Conservation (phyloP, 2,329 filamentous ascomycete species). For the Herpotrichia juniperi region DNA sequence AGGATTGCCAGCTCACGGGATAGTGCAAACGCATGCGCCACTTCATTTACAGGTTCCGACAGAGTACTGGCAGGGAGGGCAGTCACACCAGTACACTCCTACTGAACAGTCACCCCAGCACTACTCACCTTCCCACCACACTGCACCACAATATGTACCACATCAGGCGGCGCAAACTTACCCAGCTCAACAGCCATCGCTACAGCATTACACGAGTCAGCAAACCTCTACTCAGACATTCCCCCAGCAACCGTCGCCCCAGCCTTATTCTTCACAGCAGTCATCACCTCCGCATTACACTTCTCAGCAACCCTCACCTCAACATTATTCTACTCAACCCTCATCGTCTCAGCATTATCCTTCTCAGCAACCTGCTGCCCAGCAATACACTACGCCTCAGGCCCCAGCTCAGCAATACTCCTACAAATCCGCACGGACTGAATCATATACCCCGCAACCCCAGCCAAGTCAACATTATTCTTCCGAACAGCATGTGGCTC, state of each 20-base stretch:
- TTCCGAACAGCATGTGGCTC: constrained; percentile 13
- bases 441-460: constrained; percentile 19
- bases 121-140: constrained; percentile 27
- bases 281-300: constrained; percentile 13
- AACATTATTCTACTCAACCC: constrained; percentile 30
- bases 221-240: constrained; percentile 9
- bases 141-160: constrained; percentile 27
- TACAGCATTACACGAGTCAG: constrained; percentile 19
- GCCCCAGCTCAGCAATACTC: constrained; percentile 1
- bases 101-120: constrained; percentile 31
- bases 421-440: not conserved
- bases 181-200: constrained; percentile 20
- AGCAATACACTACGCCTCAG: constrained; percentile 19
- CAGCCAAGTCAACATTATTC: constrained; percentile 25
- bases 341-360: constrained; percentile 20
- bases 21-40: constrained; percentile 31
- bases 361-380: constrained; percentile 10
- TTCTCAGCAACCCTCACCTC: constrained; percentile 31
- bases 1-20: constrained; percentile 25
- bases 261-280: constrained; percentile 18
- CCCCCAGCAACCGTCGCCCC: constrained; percentile 22
- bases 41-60: constrained; percentile 33
- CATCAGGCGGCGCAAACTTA: constrained; percentile 27
- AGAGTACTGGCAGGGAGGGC: constrained; percentile 39
- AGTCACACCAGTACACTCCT: constrained; percentile 30